These are phyloP conservation scores for Hypoxylon sp. DNA, from an alignment of 2,329 filamentous ascomycete genomes.

Conservation along the genomic window DNA sequence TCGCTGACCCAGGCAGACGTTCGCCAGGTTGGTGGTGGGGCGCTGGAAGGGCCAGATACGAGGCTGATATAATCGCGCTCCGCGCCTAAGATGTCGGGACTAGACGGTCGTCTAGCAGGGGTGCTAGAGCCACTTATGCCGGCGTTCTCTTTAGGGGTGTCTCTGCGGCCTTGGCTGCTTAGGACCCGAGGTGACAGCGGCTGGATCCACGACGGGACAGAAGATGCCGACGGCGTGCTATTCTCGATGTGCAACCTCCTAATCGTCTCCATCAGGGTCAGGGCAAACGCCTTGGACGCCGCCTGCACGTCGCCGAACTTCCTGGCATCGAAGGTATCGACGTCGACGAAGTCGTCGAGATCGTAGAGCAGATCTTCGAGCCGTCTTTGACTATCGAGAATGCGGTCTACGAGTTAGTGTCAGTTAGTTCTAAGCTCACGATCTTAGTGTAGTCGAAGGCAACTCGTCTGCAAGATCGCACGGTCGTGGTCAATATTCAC, in stretches of 20 bases:
- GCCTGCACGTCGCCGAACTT: constrained; percentile 51
- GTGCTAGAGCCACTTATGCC: constrained; percentile 13
- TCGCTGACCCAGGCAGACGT: constrained; percentile 39
- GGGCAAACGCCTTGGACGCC: constrained; percentile 51
- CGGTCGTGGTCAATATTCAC: constrained; percentile 36
- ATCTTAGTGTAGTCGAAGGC: not conserved
- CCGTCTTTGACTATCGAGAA: constrained; percentile 38
- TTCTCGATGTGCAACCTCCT: constrained; percentile 46
- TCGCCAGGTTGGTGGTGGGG: constrained; percentile 22
- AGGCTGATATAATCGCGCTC: constrained; percentile 36
- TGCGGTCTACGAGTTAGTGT: constrained; percentile 30
- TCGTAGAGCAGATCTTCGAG: constrained; percentile 54
- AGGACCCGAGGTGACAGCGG: constrained; percentile 17
- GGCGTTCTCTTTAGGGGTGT: constrained; percentile 15
- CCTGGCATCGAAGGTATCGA: constrained; percentile 48
- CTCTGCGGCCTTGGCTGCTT: constrained; percentile 14
- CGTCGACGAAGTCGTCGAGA: constrained; percentile 53
- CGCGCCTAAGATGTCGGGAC: constrained; percentile 36
- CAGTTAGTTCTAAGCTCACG: constrained; percentile 14
- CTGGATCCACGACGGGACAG: constrained; percentile 43
- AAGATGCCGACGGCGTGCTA: constrained; percentile 24
- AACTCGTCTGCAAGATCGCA: not conserved
- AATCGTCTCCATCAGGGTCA: constrained; percentile 50
- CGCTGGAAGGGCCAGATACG: constrained; percentile 21
- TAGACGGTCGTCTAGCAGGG: constrained; percentile 30